phyloP scores from a whole-genome alignment of 805 yeast genomes.

The Candida chilensis region DNA sequence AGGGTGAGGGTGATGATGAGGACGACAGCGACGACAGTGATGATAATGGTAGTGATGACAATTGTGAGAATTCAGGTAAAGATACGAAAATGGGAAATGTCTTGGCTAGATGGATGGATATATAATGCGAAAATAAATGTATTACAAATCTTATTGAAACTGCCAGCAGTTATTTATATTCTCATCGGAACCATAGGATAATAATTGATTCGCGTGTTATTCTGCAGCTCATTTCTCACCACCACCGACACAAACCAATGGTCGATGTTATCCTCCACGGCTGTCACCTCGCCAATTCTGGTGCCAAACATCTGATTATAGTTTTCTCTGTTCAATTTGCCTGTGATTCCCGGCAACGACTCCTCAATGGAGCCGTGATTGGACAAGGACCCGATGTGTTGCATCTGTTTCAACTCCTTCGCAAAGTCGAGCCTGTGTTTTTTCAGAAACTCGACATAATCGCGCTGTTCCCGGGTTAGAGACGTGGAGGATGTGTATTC shows the following conservation, averaged over 20 bases:
- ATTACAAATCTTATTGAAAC: too few relatives aligned
- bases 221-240: not conserved
- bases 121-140: too few relatives aligned
- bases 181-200: not conserved
- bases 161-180: too few relatives aligned
- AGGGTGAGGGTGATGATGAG: not conserved
- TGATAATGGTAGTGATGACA: not conserved
- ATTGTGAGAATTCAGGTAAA: not conserved
- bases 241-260: not conserved
- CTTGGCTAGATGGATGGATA: not conserved
- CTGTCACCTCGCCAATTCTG: not conserved
- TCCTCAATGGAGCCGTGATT: not conserved
- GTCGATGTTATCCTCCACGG: not conserved
- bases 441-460: not conserved
- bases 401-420: not conserved
- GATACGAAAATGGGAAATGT: not conserved
- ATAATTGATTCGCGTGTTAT: not conserved
- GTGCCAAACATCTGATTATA: not conserved
- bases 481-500: not conserved
- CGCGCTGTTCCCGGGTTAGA: not conserved
- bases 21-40: not conserved
- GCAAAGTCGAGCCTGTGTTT: not conserved
- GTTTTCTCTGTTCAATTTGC: too few relatives aligned
- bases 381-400: not conserved
- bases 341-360: not conserved